Evolutionary conservation across 1,284 basidiomycete species (phyloP), one percentile per base, ranked within the genome.

Genomic region (Inonotus obliquus): DNA sequence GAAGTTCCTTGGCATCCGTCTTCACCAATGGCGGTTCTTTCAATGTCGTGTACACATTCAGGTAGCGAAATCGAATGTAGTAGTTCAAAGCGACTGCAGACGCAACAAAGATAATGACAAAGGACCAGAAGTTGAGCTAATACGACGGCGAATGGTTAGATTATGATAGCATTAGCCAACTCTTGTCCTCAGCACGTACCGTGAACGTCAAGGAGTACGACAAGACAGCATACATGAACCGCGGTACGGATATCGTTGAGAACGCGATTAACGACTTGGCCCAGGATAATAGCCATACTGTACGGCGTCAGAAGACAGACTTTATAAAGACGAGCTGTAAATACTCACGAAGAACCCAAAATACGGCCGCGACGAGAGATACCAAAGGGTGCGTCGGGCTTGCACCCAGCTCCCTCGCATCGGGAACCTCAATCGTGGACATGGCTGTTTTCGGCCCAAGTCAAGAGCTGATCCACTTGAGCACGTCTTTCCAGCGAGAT

Each of bases 181-280:
- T 44, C 7, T 4, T 7, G 17, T 7, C 19, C n/a, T 7, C 41
- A 52, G 52, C 37, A 69, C 83, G 59, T 70, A 91, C 90, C 60
- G 89, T 91, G 67, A 94, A 80, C 1, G 93, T 95, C 81, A 95
- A 86, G 3, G 92, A 93, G 71, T 94, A 94, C 10, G 92, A 93
- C 17, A 96, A 80, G 37, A 93, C 78, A 23, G 86, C 79, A 68
- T 90, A 91, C 54, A 91, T 86, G 69, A 82, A 82, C 66, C 85
- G 81, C 1, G 94, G 94, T 7, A 94, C 70, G 6, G 88, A 87
- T 59, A 96, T 91, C 1, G 93, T 94, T 9, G 81, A 80, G 67
- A 94, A 90, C 1, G 87, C 83, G 45, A 92, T 79, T 48, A 91
- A 74, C 19, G 81, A 76, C 72, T 87, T 87, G 38, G 83, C 78